A percentile compares a stretch with the other conserved stretches of the same genome.
These are phyloP conservation scores for Colletotrichum karsti DNA, from an alignment of 2,329 filamentous ascomycete genomes.

Conservation along the genomic window DNA sequence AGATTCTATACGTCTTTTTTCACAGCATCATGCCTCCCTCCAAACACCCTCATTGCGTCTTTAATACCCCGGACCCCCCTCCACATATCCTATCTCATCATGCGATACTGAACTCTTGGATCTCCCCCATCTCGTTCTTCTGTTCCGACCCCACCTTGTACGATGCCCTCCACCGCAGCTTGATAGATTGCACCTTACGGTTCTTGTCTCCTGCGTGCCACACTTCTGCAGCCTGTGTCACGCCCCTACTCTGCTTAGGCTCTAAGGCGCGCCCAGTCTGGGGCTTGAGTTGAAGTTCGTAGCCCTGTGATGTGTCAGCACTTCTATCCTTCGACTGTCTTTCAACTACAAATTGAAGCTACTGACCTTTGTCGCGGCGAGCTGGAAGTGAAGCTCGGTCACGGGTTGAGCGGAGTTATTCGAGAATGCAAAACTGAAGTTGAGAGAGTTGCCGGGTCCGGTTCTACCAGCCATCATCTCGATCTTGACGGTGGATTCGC, in stretches of 20 bases:
- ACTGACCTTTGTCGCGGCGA: conserved; percentile 90
- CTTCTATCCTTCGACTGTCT: neutral
- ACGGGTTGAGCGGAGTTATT: conserved; percentile 79
- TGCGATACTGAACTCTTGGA: conserved; percentile 79
- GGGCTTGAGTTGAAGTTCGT: conserved; percentile 81
- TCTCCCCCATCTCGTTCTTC: conserved; percentile 85
- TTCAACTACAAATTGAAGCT: neutral
- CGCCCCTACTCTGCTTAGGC: conserved; percentile 76
- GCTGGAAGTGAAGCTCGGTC: conserved; percentile 85
- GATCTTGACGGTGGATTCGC: conserved; percentile 75
- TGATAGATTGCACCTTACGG: conserved; percentile 79
- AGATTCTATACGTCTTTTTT: conserved; percentile 10
- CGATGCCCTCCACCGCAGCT: conserved; percentile 87
- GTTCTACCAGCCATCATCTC: conserved; percentile 75
- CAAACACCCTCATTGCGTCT: neutral
- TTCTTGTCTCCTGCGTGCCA: conserved; percentile 74
- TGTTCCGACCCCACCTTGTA: conserved; percentile 75
- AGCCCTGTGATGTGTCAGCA: conserved; percentile 65
- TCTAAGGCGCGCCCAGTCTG: conserved; percentile 82
- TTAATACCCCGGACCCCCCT: no score
- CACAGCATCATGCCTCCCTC: neutral
- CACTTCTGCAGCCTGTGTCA: conserved; percentile 83
- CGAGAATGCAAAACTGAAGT: conserved; percentile 82
- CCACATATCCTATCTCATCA: conserved; percentile 41
- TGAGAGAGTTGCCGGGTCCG: conserved; percentile 65